phyloP scores from a whole-genome alignment of 306 rosid genomes.

The Lathyrus aphaca region DNA sequence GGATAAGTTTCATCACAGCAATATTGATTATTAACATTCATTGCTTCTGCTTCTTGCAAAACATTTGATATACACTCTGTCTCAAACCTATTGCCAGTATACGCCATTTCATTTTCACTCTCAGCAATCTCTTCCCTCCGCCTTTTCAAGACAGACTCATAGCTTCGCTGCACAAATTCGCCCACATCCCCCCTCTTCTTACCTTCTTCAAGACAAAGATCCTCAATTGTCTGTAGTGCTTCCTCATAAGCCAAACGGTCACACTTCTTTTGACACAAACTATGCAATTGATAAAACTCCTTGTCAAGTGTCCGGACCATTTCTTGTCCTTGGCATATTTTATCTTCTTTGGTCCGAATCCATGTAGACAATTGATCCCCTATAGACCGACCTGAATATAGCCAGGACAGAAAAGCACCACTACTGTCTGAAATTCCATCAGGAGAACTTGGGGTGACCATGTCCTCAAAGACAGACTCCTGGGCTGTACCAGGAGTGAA shows the following conservation, averaged over 20 bases:
- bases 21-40: slow-evolving; percentile 68
- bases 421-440: slow-evolving; percentile 49
- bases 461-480: slow-evolving; percentile 48
- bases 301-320: slow-evolving; percentile 75
- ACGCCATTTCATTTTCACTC: slow-evolving; percentile 66
- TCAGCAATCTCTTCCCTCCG: slow-evolving; percentile 81
- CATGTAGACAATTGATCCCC: slow-evolving; percentile 81
- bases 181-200: slow-evolving; percentile 69
- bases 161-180: slow-evolving; percentile 70
- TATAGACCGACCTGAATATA: slow-evolving; percentile 68
- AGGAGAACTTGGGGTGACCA: slow-evolving; percentile 48
- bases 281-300: slow-evolving; percentile 77
- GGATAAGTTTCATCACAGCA: slow-evolving; percentile 72
- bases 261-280: slow-evolving; percentile 81
- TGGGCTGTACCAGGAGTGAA: slow-evolving; percentile 44
- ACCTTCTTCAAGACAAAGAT: slow-evolving; percentile 85
- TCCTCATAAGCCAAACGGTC: slow-evolving; percentile 76
- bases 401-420: slow-evolving; percentile 74
- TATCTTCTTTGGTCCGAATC: slow-evolving; percentile 74
- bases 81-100: slow-evolving; percentile 58
- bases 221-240: slow-evolving; percentile 79
- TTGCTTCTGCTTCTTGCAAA: slow-evolving; percentile 80
- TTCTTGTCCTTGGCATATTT: slow-evolving; percentile 67
- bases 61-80: slow-evolving; percentile 74
- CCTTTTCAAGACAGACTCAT: slow-evolving; percentile 70